A percentile compares a stretch with the other conserved stretches of the same genome.
Evolutionary conservation across 2,329 filamentous ascomycete genomes (phyloP).

Genomic region (Macrophomina pseudophaseolina): DNA sequence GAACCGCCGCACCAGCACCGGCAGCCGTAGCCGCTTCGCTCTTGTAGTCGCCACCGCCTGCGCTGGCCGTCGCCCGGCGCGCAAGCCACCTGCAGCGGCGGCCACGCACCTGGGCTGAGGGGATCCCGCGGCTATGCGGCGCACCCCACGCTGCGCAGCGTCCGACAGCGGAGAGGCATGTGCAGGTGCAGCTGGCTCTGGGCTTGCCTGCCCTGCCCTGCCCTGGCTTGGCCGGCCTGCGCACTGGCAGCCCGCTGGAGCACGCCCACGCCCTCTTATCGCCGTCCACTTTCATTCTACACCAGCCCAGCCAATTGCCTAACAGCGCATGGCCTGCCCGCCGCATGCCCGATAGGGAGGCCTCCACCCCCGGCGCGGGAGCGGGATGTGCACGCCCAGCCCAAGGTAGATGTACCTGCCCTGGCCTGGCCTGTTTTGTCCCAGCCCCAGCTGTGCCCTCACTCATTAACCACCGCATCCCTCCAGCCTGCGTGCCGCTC

Average conservation of each 20-base stretch:
- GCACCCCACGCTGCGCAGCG: slow-evolving; percentile 10
- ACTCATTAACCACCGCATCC: slow-evolving; percentile 4
- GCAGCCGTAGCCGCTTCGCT: neutral
- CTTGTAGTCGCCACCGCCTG: neutral
- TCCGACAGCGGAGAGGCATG: slow-evolving; percentile 18
- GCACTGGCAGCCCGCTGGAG: slow-evolving; percentile 14
- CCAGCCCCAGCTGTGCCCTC: neutral
- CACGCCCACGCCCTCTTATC: slow-evolving; percentile 22
- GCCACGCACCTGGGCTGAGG: neutral
- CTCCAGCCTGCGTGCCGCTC: neutral
- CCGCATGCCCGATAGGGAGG: slow-evolving; percentile 15
- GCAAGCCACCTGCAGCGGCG: no score
- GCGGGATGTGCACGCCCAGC: slow-evolving; percentile 21
- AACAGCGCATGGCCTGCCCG: slow-evolving; percentile 13
- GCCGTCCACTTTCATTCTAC: slow-evolving; percentile 17
- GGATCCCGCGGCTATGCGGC: slow-evolving; percentile 22
- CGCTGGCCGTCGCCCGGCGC: slow-evolving; percentile 10
- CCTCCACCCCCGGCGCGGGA: slow-evolving; percentile 25
- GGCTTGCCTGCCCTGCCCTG: neutral
- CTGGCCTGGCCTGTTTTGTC: neutral
- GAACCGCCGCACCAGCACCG: no score
- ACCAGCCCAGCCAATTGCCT: slow-evolving; percentile 17
- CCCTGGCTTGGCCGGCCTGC: slow-evolving; percentile 11
- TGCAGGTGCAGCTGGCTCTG: neutral
- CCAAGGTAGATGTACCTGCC: slow-evolving; percentile 12